Percentiles rank a stretch among this genome's conserved stretches.
Conservation (phyloP, 352 stramenopile species). For the Phytophthora chlamydospora region DNA sequence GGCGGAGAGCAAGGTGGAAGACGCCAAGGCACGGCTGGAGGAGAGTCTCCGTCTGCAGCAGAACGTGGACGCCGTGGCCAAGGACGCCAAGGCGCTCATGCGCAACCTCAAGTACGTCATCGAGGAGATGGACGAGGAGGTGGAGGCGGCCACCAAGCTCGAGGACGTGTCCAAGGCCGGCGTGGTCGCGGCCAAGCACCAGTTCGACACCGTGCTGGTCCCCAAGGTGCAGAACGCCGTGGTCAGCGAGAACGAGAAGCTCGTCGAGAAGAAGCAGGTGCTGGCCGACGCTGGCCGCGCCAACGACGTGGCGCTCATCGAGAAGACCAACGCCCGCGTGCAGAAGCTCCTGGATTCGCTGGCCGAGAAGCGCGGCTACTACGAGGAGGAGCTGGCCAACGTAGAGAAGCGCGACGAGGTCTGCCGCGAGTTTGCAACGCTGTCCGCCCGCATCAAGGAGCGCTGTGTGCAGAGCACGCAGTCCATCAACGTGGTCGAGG, state of each 20-base stretch:
- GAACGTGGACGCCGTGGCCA: conserved; percentile 82
- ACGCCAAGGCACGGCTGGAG: conserved; percentile 60
- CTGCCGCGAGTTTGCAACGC: conserved; percentile 75
- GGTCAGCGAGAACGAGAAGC: conserved; percentile 81
- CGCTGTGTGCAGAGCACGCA: conserved; percentile 74
- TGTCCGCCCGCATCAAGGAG: conserved; percentile 82
- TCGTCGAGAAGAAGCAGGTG: conserved; percentile 80
- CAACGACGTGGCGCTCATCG: conserved; percentile 71
- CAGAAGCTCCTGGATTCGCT: conserved; percentile 70
- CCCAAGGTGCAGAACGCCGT: conserved; percentile 76
- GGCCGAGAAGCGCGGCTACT: conserved; percentile 76
- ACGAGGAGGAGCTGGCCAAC: conserved; percentile 75
- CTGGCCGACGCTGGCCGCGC: conserved; percentile 62
- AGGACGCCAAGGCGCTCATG: conserved; percentile 87
- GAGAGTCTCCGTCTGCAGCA: conserved; percentile 65
- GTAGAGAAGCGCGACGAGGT: conserved; percentile 81
- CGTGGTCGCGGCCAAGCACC: conserved; percentile 66
- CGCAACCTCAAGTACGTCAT: conserved; percentile 90
- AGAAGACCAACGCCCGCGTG: conserved; percentile 75
- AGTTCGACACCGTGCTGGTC: conserved; percentile 74
- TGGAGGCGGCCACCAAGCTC: conserved; percentile 76
- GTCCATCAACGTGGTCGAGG: conserved; percentile 80
- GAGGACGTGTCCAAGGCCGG: conserved; percentile 73
- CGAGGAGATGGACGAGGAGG: conserved; percentile 89
- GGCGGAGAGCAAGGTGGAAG: conserved; percentile 74